phyloP scores from a whole-genome alignment of 1,284 basidiomycete species.

The Naganishia sp. region DNA sequence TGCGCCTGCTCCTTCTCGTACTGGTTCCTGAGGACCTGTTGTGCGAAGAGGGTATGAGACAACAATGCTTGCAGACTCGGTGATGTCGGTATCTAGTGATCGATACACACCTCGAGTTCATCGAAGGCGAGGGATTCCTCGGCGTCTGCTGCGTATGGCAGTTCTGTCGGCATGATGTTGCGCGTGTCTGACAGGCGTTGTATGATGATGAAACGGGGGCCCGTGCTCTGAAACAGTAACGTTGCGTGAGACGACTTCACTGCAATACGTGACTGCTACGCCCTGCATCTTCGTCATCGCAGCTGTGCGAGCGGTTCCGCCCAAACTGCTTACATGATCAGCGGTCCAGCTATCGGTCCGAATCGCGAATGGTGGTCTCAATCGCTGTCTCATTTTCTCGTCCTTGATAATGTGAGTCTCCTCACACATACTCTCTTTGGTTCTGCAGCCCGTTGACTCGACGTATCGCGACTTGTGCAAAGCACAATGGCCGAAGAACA shows the following conservation, averaged over 20 bases:
- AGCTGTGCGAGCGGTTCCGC: too few relatives aligned
- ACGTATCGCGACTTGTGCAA: too few relatives aligned
- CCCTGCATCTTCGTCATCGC: slow-evolving; percentile 11
- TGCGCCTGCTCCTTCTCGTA: slow-evolving; percentile 84
- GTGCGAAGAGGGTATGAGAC: slow-evolving; percentile 1
- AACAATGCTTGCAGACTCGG: not conserved
- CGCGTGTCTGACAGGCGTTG: not conserved
- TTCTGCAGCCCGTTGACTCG: too few relatives aligned
- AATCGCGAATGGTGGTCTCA: too few relatives aligned
- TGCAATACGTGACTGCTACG: not conserved
- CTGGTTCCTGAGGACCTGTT: slow-evolving; percentile 76
- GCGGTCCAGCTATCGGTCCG: too few relatives aligned
- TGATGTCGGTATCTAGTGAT: not conserved
- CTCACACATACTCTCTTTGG: too few relatives aligned
- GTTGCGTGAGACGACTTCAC: not conserved
- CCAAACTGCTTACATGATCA: too few relatives aligned
- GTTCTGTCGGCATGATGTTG: slow-evolving; percentile 62
- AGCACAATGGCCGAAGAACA: not conserved
- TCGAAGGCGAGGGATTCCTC: slow-evolving; percentile 83
- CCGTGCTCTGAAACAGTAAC: not conserved
- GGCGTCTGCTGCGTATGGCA: slow-evolving; percentile 96
- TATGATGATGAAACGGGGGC: not conserved
- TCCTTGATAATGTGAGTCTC: too few relatives aligned
- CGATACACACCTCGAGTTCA: slow-evolving; percentile 72
- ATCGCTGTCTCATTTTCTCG: too few relatives aligned